A percentile compares a stretch with the other conserved stretches of the same genome.
These are phyloP conservation scores for Baorangia bicolor DNA, from an alignment of 768 basidiomycete genomes.

Conservation along the genomic window DNA sequence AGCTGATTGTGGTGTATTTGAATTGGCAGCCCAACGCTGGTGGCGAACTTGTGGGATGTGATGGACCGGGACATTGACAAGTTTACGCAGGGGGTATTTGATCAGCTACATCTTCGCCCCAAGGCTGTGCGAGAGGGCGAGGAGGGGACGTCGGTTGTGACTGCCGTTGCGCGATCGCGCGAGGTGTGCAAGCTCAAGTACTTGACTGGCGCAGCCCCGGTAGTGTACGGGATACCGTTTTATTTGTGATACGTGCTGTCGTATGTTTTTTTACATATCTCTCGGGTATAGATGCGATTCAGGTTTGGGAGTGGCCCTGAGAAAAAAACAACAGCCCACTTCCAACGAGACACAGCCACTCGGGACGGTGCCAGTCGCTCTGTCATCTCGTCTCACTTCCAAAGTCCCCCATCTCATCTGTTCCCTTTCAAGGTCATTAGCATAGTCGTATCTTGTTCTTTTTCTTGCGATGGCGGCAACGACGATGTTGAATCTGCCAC, in stretches of 20 bases:
- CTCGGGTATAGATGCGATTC: background rate
- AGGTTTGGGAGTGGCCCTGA: too few species aligned
- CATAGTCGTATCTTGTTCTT: background rate
- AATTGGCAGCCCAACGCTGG: constrained; percentile 72
- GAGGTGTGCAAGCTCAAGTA: constrained; percentile 87
- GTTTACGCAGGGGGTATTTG: constrained; percentile 81
- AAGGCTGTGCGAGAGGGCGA: constrained; percentile 15
- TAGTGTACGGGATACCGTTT: constrained; percentile 95
- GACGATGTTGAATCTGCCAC: constrained; percentile 6
- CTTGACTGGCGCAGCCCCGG: constrained; percentile 91
- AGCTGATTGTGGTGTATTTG: background rate
- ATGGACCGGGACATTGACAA: constrained; percentile 98
- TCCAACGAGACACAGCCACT: constrained; percentile 10
- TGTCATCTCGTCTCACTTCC: background rate
- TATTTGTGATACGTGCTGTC: constrained; percentile 48
- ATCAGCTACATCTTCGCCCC: constrained; percentile 56
- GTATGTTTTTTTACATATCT: background rate
- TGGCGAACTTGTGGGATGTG: constrained; percentile 98
- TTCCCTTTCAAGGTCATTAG: background rate
- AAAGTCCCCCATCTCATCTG: background rate
- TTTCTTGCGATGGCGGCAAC: constrained; percentile 10
- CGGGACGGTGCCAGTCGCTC: constrained; percentile 5
- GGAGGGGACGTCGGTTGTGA: constrained; percentile 50
- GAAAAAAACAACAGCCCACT: background rate
- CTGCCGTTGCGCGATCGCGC: constrained; percentile 78